Base-by-base conservation (phyloP, 495 filamentous ascomycete species). In the Penicillium fimorum region DNA sequence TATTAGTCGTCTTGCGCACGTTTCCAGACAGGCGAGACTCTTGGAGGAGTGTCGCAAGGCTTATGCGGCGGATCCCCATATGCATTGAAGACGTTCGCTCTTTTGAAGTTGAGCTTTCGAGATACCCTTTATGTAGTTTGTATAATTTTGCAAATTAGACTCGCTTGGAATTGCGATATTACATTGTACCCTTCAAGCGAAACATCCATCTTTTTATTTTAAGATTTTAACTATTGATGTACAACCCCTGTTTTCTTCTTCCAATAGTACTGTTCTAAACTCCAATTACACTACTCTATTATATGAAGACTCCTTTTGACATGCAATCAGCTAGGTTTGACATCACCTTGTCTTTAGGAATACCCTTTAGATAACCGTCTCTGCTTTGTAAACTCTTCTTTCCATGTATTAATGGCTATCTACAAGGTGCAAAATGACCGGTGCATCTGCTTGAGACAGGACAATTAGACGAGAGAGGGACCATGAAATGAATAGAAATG, bases 21-120 rank as follows among this genome's bases (percentile, higher is more conserved):
- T 96, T 35, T 84, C 84, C n/a, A 84, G 85, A 60, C 92, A 96
- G 66, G 91, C 89, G 22, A 78, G 81, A 30, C 90, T 96, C 41
- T 61, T 96, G 53, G 85, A 87, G 8, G 87, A 90, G 68, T 96
- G 91, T 66, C 87, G 91, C 70, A 81, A 77, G 58, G 74, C 76
- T 15, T 61, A 73, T 55, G 69, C 70, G 17, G 40, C 62, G 4
- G 55, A 61, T 45, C 58, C 54, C 29, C 51, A 62, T 58, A 33
- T 56, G 40, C 60, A 59, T 38, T 62, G 46, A 58, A 13, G 5
- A 33, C 10, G 4, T 11, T 32, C 11, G 45, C 44, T 30, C 45
- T 47, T 18, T 20, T 30, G 9, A 11, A 32, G 6, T 38, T 38
- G 35, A 38, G 15, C 41, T 13, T 43, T 22, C 15, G 18, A 43